These are phyloP conservation scores for Ailanthus altissimus DNA, from an alignment of 345 rosid species.

Conservation along the genomic window DNA sequence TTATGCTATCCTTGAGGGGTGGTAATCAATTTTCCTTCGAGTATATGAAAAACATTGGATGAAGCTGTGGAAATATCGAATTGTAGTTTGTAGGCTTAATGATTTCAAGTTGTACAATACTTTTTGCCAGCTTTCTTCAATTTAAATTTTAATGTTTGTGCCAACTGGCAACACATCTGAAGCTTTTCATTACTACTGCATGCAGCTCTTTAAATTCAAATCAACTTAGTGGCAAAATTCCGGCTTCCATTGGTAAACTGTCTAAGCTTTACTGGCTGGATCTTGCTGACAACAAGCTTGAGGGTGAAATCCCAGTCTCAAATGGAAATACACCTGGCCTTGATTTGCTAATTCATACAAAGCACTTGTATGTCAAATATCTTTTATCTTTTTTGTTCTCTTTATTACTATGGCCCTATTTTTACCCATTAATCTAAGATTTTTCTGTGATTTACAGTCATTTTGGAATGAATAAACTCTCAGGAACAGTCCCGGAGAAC, in stretches of 20 bases:
- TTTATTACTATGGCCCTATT: background rate
- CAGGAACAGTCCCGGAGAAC: constrained; percentile 56
- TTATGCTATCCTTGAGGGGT: background rate
- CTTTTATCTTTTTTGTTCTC: constrained; percentile 4
- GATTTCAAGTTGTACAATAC: no score
- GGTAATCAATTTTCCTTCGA: no score
- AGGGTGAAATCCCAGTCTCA: constrained; percentile 78
- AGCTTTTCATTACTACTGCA: constrained; percentile 13
- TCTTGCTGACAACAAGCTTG: constrained; percentile 73
- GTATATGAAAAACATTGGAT: background rate
- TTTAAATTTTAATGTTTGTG: background rate
- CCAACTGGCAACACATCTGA: background rate
- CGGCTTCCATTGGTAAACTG: constrained; percentile 69
- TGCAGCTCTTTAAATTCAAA: constrained; percentile 81
- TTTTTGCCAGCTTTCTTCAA: background rate
- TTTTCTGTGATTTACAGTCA: constrained; percentile 47
- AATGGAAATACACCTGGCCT: constrained; percentile 71
- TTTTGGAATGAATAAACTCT: constrained; percentile 67
- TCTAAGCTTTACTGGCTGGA: constrained; percentile 76
- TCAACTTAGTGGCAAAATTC: constrained; percentile 67
- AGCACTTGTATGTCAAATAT: constrained; percentile 71
- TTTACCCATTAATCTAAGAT: constrained; percentile 15
- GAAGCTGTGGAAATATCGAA: background rate
- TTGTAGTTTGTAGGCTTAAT: no score
- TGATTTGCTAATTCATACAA: constrained; percentile 59